Evolutionary conservation across 2,329 filamentous ascomycete species (phyloP).

Genomic region (Coleophoma eucalyptorum): DNA sequence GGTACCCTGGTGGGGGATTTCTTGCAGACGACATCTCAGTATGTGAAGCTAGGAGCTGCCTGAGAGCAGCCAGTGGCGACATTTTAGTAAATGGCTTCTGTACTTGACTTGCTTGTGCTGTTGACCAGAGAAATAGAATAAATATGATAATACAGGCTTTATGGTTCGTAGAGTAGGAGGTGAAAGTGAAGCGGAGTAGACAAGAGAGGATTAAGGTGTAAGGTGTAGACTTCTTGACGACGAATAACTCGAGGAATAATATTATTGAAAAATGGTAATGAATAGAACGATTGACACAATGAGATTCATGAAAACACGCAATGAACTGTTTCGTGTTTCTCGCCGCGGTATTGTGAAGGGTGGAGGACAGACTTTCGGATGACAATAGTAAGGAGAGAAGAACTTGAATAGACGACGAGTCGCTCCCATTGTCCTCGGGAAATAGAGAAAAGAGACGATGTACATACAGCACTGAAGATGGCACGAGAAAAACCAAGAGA

Average conservation of each 20-base stretch:
- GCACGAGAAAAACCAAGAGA: conserved; percentile 9
- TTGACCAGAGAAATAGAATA: neutral
- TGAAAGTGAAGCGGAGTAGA: too few relatives aligned
- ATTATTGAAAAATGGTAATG: neutral
- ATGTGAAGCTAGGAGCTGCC: conserved; percentile 22
- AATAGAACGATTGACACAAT: too few relatives aligned
- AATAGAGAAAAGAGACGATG: conserved; percentile 3
- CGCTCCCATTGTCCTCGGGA: neutral
- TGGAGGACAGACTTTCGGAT: too few relatives aligned
- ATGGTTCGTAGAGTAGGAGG: too few relatives aligned
- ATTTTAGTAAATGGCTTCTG: conserved; percentile 23
- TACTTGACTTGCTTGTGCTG: conserved; percentile 1
- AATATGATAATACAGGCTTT: neutral
- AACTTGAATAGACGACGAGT: neutral
- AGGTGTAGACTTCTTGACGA: neutral
- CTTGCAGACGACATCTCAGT: conserved; percentile 28
- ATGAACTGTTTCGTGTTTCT: conserved; percentile 1
- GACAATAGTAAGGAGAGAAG: conserved; percentile 1
- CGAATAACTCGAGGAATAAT: conserved; percentile 1
- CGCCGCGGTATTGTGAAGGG: too few relatives aligned
- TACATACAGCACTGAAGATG: conserved; percentile 17
- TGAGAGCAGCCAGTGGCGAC: conserved; percentile 26
- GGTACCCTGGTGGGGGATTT: conserved; percentile 20
- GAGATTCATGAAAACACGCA: conserved; percentile 2
- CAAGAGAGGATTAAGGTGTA: neutral